These are phyloP conservation scores for Senna tora DNA, from an alignment of 306 rosid species.

Conservation along the genomic window DNA sequence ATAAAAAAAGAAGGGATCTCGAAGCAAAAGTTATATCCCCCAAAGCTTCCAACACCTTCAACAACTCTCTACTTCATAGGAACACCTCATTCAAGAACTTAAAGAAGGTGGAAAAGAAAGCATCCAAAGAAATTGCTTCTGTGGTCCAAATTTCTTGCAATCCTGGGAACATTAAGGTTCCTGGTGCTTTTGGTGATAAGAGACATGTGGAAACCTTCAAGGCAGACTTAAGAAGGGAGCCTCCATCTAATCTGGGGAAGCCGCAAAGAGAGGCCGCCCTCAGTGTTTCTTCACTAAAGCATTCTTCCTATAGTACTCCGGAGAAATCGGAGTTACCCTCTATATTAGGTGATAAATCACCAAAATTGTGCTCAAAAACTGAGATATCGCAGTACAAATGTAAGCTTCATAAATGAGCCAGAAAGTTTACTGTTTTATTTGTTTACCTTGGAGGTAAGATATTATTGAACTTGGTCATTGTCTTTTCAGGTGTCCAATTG, in stretches of 20 bases:
- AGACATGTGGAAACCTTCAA: not conserved
- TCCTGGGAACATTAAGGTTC: conserved; percentile 1
- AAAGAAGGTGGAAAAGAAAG: conserved; percentile 15
- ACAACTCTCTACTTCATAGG: not conserved
- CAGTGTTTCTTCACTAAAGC: not conserved
- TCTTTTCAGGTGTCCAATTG: conserved; percentile 16
- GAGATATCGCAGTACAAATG: not conserved
- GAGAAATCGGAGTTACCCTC: not conserved
- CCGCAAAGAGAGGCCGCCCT: not conserved
- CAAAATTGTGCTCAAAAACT: not conserved
- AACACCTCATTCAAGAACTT: conserved; percentile 17
- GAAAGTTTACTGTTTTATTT: conserved; percentile 4
- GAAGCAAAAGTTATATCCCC: not conserved
- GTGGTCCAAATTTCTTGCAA: not conserved
- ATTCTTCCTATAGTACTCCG: not conserved
- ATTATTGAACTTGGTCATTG: not conserved
- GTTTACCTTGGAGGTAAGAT: not conserved
- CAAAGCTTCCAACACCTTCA: conserved; percentile 4
- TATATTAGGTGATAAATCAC: not conserved
- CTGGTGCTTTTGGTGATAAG: conserved; percentile 6
- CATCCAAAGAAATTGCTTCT: not conserved
- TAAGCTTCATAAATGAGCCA: not conserved
- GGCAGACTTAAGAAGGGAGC: not conserved
- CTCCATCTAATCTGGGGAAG: conserved; percentile 10
- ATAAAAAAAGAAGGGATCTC: not conserved